These are phyloP conservation scores for Mrakia blollopis DNA, from an alignment of 768 basidiomycete species.

Conservation along the genomic window DNA sequence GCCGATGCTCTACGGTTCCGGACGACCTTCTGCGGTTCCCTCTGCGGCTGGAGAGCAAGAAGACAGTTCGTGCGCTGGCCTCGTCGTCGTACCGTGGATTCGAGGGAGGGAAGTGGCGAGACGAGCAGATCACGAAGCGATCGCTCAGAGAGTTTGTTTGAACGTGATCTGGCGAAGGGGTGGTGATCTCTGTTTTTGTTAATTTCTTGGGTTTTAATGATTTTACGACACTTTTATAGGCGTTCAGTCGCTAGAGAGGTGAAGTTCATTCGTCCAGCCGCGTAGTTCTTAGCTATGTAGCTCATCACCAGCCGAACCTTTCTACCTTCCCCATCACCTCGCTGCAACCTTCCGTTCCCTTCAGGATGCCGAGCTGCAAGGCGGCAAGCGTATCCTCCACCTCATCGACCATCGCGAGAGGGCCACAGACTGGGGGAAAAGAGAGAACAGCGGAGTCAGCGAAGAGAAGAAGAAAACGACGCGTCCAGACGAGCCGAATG, in stretches of 20 bases:
- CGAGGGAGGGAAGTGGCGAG: background rate
- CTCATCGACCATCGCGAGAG: background rate
- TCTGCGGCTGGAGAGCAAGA: background rate
- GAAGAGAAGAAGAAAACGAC: no score
- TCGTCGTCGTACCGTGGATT: background rate
- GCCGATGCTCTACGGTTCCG: background rate
- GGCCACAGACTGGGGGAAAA: background rate
- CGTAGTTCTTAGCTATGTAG: no score
- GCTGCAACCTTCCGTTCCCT: background rate
- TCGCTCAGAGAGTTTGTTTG: background rate
- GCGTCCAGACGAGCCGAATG: no score
- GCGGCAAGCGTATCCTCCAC: background rate
- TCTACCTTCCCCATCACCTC: constrained; percentile 2
- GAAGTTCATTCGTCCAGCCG: no score
- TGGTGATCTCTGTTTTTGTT: background rate
- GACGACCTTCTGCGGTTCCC: background rate
- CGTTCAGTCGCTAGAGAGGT: no score
- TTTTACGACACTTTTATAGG: background rate
- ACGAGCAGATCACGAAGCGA: background rate
- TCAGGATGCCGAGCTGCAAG: background rate
- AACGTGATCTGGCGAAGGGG: background rate
- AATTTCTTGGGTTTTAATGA: background rate
- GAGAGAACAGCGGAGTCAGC: no score
- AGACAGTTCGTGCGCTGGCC: background rate
- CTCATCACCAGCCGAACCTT: constrained; percentile 1